phyloP scores from a whole-genome alignment of 73 alveolate species.

The Diophrys sp. region DNA sequence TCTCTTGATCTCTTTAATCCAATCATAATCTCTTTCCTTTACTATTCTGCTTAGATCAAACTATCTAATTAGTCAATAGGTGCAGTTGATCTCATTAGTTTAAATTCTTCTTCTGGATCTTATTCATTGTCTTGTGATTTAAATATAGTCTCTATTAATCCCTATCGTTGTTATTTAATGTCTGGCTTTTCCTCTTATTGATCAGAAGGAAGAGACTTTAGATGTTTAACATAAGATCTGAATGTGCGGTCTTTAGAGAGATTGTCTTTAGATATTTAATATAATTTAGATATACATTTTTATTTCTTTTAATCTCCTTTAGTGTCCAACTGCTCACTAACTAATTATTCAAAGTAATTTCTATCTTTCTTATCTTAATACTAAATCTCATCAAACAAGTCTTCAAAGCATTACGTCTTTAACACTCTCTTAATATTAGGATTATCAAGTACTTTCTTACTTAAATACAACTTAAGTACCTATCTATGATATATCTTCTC shows the following conservation, averaged over 20 bases:
- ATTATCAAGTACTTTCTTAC: constrained; percentile 68
- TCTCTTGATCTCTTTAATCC: no score
- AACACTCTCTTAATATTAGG: constrained; percentile 64
- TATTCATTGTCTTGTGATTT: no score
- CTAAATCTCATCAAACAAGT: neutral
- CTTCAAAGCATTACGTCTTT: constrained; percentile 33
- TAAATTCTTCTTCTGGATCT: no score
- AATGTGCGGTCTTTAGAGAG: constrained; percentile 21
- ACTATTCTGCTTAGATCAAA: no score
- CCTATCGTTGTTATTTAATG: no score
- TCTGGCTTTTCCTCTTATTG: constrained; percentile 6
- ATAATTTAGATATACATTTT: constrained; percentile 10
- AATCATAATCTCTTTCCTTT: no score
- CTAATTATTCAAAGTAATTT: no score
- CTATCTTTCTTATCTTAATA: no score
- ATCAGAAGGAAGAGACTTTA: constrained; percentile 6
- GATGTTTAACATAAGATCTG: constrained; percentile 7
- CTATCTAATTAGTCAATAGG: no score
- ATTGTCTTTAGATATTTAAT: constrained; percentile 12
- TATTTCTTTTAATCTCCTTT: constrained; percentile 1
- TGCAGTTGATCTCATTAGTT: no score
- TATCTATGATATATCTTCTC: constrained; percentile 79
- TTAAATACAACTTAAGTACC: constrained; percentile 67
- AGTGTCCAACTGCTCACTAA: neutral
- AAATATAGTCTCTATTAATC: no score